Conservation (phyloP, 805 yeast genomes). For the Kuraishia hungarica region DNA sequence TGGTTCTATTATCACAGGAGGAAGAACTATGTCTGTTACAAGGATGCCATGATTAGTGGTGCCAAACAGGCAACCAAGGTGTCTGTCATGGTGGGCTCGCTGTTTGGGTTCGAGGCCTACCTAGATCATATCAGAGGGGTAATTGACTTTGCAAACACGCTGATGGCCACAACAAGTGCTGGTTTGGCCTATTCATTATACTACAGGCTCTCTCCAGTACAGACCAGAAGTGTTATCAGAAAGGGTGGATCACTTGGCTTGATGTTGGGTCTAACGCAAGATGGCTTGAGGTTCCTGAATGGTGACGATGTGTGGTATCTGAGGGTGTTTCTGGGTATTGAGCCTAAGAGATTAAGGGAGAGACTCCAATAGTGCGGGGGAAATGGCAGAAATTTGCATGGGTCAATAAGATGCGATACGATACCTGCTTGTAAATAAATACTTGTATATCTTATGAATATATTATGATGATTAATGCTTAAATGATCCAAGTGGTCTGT, state of each 20-base stretch:
- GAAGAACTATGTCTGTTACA: conserved; percentile 66
- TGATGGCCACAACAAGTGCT: conserved; percentile 42
- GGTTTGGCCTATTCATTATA: conserved; percentile 44
- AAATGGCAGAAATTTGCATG: no score
- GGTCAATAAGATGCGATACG: background rate
- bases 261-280: conserved; percentile 58
- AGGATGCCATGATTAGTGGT: conserved; percentile 43
- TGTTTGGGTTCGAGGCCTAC: conserved; percentile 54
- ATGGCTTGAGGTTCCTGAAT: conserved; percentile 43
- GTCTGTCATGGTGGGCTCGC: conserved; percentile 33
- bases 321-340: conserved; percentile 19
- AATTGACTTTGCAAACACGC: conserved; percentile 55
- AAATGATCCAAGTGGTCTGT: background rate
- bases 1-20: conserved; percentile 87
- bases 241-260: conserved; percentile 55
- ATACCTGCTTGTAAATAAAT: background rate
- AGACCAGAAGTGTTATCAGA: conserved; percentile 30
- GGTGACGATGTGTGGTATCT: conserved; percentile 67
- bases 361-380: background rate
- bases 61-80: conserved; percentile 31
- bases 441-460: background rate
- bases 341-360: background rate
- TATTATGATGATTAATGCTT: background rate
- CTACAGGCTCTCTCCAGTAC: conserved; percentile 33
- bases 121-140: conserved; percentile 46